Conservation (phyloP, 2,329 filamentous ascomycete genomes). For the Pleoardoris graminearum region DNA sequence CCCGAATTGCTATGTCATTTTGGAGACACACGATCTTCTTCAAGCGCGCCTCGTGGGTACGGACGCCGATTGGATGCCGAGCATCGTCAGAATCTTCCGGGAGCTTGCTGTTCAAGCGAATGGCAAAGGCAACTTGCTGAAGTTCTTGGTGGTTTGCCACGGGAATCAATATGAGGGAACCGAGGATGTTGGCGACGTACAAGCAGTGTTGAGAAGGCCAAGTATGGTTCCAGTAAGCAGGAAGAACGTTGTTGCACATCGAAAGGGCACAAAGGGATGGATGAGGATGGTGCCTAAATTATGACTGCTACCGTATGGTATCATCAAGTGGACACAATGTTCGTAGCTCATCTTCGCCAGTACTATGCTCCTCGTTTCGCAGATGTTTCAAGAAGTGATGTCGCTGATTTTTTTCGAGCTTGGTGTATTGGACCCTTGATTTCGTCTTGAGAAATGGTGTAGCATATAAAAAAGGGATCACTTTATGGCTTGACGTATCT, state of each 20-base stretch:
- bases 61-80: not conserved
- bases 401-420: too few species aligned
- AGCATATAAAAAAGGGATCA: too few species aligned
- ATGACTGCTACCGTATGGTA: too few species aligned
- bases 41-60: not conserved
- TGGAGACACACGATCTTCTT: not conserved
- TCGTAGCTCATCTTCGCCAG: too few species aligned
- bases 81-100: not conserved
- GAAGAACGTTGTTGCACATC: not conserved
- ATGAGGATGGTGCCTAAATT: not conserved
- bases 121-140: not conserved
- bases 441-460: too few species aligned
- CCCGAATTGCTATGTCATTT: not conserved
- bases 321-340: too few species aligned
- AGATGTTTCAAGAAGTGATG: too few species aligned
- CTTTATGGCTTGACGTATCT: too few species aligned
- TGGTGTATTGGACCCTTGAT: too few species aligned
- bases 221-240: not conserved
- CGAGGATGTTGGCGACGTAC: not conserved
- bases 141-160: constrained; percentile 1
- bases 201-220: not conserved
- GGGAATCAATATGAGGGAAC: not conserved
- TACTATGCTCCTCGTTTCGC: too few species aligned
- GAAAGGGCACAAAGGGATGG: constrained; percentile 1
- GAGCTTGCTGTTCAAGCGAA: not conserved